Evolutionary conservation across 106 monocot genomes (phyloP).

Genomic region (Dendrobium huoshanense): DNA sequence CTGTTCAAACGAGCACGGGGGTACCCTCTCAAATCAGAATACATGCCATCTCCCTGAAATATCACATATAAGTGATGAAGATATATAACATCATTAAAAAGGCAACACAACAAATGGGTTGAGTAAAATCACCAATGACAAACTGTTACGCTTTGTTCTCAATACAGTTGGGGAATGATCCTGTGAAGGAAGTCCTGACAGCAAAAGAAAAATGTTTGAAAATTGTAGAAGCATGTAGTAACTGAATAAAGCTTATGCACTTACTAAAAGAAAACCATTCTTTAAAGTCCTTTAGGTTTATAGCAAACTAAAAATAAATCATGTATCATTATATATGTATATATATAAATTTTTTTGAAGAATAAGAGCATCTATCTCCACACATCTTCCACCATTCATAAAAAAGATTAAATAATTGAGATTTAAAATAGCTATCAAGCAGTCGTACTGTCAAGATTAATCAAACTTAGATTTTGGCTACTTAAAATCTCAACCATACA

Average conservation of each 20-base stretch:
- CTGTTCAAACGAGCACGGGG: constrained; percentile 35
- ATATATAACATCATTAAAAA: not conserved
- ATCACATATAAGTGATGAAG: not conserved
- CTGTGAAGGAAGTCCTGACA: not conserved
- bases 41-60: constrained; percentile 29
- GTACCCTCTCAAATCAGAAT: constrained; percentile 40
- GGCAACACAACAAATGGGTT: not conserved
- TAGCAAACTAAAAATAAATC: no score
- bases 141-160: constrained; percentile 30
- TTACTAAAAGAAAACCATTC: not conserved
- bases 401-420: no score
- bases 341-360: no score
- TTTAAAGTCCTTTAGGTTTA: not conserved
- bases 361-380: no score
- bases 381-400: no score
- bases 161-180: constrained; percentile 1
- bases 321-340: no score
- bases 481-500: no score
- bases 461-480: no score
- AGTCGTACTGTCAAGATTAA: no score
- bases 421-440: no score
- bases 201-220: not conserved
- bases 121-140: constrained; percentile 24
- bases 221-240: not conserved
- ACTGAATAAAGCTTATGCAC: not conserved